Evolutionary conservation across 208 protist species (phyloP).

Genomic region (Herpetomonas samuelpessoai): DNA sequence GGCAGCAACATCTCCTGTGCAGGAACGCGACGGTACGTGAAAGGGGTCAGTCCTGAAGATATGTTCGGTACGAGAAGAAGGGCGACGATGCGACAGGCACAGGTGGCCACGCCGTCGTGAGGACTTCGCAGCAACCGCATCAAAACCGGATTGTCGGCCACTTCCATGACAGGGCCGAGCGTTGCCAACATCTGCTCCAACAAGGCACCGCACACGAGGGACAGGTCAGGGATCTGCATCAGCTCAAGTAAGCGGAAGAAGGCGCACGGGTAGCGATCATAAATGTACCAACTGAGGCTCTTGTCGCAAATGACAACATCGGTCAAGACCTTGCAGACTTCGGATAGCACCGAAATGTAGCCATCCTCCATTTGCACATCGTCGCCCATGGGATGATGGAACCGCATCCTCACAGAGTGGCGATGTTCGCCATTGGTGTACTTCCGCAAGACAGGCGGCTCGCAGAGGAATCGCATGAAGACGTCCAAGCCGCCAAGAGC

Average conservation of each 20-base stretch:
- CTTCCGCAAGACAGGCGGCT: constrained; percentile 33
- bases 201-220: constrained; percentile 24
- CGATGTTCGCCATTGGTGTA: too few relatives aligned
- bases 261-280: constrained; percentile 70
- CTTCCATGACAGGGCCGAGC: constrained; percentile 77
- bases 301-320: constrained; percentile 68
- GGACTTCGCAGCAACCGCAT: constrained; percentile 41
- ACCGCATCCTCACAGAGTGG: too few relatives aligned
- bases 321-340: constrained; percentile 42
- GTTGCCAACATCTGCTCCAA: constrained; percentile 71
- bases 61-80: constrained; percentile 64
- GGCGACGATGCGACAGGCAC: constrained; percentile 64
- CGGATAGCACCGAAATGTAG: constrained; percentile 30
- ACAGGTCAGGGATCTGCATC: constrained; percentile 33
- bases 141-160: constrained; percentile 51
- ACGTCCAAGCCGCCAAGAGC: constrained; percentile 62
- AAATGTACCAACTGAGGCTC: constrained; percentile 72
- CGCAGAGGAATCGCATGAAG: constrained; percentile 64
- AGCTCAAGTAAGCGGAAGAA: constrained; percentile 80
- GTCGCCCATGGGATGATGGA: too few relatives aligned
- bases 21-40: constrained; percentile 35
- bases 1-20: constrained; percentile 53
- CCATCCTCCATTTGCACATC: neutral
- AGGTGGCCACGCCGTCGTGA: constrained; percentile 34
- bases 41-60: constrained; percentile 34